Base-by-base conservation (phyloP, 495 filamentous ascomycete genomes). In the Rostrohypoxylon terebratum region DNA sequence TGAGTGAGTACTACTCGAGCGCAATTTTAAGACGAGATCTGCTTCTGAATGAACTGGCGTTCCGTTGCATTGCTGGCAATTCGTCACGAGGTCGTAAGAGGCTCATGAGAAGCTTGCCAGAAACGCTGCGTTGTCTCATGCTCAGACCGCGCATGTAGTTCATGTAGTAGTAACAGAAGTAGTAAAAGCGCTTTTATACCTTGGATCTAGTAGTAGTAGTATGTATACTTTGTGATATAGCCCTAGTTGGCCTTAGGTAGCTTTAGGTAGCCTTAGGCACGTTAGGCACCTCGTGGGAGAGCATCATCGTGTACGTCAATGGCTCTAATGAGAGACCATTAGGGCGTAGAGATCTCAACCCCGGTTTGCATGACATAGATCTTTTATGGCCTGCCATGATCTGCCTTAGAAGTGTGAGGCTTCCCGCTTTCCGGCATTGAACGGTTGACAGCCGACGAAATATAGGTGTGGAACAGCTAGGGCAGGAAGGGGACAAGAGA, bases 281-380 rank as follows among this genome's bases (percentile, higher is more conserved):
- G 28, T 28, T 28, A 28, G 28, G 28, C 28, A 28, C 40, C 33
- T 44, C n/a, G 14, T 48, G 45, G 40, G 66, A 25, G 36, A 51
- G 51, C 13, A 50, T 23, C 54, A 51, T 67, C 20, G n/a, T 36
- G 47, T 64, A 63, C 38, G 67, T 68, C 62, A 74, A 64, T 51
- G 38, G 16, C 34, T 31, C 48, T 16, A 48, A 60, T 51, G 63
- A 71, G 63, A 71, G 68, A 55, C 45, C 62, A 55, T 62, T 53
- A 63, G 59, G 63, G 63, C 71, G 67, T 59, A 70, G 63, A 74
- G 61, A 70, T 63, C 66, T 42, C 14, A 42, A 70, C 66, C 63
- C 58, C 25, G 57, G 62, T 62, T 74, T 74, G 71, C 71, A 74
- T 74, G 66, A 74, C 57, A 74, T 69, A 58, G 71, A 74, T 74